Evolutionary conservation across 2,329 filamentous ascomycete genomes (phyloP), one percentile per base, ranked within the genome.

Genomic region (Setomelanomma holmii): DNA sequence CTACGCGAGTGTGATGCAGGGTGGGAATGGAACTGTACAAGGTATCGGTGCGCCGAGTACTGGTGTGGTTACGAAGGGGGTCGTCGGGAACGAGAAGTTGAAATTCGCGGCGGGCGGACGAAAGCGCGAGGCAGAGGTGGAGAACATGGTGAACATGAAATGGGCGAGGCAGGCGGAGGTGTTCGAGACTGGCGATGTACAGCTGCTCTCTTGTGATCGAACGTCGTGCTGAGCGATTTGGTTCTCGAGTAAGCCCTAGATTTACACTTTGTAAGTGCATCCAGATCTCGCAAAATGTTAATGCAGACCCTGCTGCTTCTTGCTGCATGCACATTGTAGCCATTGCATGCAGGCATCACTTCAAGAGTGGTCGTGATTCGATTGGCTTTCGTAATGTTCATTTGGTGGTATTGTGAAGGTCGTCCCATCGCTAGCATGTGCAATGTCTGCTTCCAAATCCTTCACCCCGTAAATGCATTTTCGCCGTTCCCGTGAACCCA

Each of bases 1-100:
- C 56, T 86, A 79, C 66, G 75, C 76, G 3, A 79, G 78, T 47
- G 75, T 86, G 14, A 79, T 86, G 71, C 80, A 81, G 58, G 80
- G 81, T 27, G 82, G 81, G 0, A 74, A 78, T 47, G 83, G 83
- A 2, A 58, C 74, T 38, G 78, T 86, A 3, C 58, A 69, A 8
- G 82, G 82, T 0, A 78, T 85, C 22, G 71, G 71, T 11, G 67
- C 69, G 23, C 71, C 71, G 24, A 71, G 68, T 35, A 68, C 51
- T 22, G 78, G 76, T 1, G 77, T 80, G 74, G 77, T 85, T 10
- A 61, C 79, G 35, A 83, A 67, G 11, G 76, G 79, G 5, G 79
- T 82, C 0, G 75, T 80, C 7, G 80, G 80, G 8, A 81, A 81
- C 42, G 79, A 82, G 71, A 72, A 78, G 8, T 51, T 81, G 57